These are phyloP conservation scores for Irpex lacteus DNA, from an alignment of 1,284 basidiomycete species.

Conservation along the genomic window DNA sequence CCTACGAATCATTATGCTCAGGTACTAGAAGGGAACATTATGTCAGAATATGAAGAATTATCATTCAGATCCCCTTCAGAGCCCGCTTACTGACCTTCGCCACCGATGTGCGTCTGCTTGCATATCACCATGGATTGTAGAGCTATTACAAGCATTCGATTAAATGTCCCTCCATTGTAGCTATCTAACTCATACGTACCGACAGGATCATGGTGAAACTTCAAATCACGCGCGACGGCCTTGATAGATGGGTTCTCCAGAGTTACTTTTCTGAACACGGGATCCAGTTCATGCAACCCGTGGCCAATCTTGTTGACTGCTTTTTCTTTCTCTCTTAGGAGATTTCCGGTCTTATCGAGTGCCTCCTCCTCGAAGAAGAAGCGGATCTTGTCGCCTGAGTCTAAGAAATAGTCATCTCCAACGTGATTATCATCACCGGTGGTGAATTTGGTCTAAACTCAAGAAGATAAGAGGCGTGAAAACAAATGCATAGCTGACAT, in stretches of 20 bases:
- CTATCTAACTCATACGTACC: constrained; percentile 40
- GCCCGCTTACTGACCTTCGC: constrained; percentile 59
- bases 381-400: constrained; percentile 88
- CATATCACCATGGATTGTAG: constrained; percentile 95
- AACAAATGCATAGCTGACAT: not conserved
- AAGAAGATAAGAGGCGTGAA: not conserved
- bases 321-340: constrained; percentile 75
- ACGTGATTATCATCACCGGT: constrained; percentile 77
- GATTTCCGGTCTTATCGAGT: constrained; percentile 55
- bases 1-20: constrained; percentile 83
- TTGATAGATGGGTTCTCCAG: constrained; percentile 71
- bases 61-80: constrained; percentile 1
- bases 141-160: constrained; percentile 40
- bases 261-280: constrained; percentile 75
- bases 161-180: not conserved
- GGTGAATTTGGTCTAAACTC: constrained; percentile 79
- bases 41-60: not conserved
- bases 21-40: constrained; percentile 43
- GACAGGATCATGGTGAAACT: constrained; percentile 80
- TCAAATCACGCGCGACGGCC: constrained; percentile 68
- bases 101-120: constrained; percentile 87
- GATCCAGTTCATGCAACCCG: constrained; percentile 84
- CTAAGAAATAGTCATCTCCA: constrained; percentile 92
- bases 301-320: constrained; percentile 86
- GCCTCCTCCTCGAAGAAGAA: constrained; percentile 89